Evolutionary conservation across 176 grass and related monocot genomes (phyloP).

Genomic region (barley (Hordeum vulgare)): DNA sequence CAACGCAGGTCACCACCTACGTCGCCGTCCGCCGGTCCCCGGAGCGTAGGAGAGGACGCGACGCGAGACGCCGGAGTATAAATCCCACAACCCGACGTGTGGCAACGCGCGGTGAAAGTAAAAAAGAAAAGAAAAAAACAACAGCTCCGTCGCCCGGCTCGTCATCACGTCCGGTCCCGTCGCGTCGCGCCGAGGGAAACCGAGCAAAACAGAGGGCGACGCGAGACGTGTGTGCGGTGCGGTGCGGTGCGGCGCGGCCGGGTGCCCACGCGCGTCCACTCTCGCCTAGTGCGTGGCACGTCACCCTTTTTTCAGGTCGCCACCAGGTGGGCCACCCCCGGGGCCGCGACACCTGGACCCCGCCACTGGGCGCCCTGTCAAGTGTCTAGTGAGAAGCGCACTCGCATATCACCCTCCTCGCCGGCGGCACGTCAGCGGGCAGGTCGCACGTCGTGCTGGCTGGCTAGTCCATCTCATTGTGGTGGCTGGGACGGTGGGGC

Average conservation of each 20-base stretch:
- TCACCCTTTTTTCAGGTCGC: neutral
- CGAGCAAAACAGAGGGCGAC: neutral
- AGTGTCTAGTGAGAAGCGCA: constrained; percentile 26
- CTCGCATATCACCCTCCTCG: constrained; percentile 15
- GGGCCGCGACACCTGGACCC: neutral
- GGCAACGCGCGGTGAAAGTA: neutral
- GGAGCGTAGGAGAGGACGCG: constrained; percentile 17
- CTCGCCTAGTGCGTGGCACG: neutral
- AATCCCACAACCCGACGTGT: neutral
- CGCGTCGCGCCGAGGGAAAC: neutral
- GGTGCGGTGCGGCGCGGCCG: no score
- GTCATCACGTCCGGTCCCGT: neutral
- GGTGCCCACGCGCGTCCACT: neutral
- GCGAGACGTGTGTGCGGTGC: neutral
- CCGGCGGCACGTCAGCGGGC: neutral
- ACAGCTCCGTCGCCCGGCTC: no score
- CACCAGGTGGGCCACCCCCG: neutral
- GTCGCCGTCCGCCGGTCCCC: constrained; percentile 18
- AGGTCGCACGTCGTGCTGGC: neutral
- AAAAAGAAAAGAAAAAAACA: no score
- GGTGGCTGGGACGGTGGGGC: neutral
- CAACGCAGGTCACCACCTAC: neutral
- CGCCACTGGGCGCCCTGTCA: neutral
- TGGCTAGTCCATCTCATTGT: accelerated
- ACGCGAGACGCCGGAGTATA: constrained; percentile 5